A percentile compares a stretch with the other conserved stretches of the same genome.
These are phyloP conservation scores for Sclerotinia borealis DNA, from an alignment of 2,329 filamentous ascomycete genomes.

Conservation along the genomic window DNA sequence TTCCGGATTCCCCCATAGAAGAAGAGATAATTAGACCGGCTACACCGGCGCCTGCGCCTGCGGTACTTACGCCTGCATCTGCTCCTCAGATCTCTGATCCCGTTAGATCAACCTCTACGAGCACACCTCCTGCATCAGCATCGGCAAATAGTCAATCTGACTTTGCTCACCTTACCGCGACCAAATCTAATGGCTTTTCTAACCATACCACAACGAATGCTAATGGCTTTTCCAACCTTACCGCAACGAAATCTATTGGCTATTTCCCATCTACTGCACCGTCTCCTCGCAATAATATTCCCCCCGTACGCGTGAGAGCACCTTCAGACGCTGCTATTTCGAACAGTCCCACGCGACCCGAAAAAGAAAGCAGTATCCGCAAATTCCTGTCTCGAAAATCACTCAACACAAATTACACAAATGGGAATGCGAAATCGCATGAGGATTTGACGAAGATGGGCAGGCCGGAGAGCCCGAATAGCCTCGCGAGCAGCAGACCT, in stretches of 20 bases:
- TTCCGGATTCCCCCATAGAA: slow-evolving; percentile 31
- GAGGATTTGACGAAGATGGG: slow-evolving; percentile 26
- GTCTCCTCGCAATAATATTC: not conserved
- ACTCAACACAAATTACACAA: slow-evolving; percentile 31
- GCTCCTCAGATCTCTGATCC: not conserved
- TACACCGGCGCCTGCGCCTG: slow-evolving; percentile 13
- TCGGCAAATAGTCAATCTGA: slow-evolving; percentile 4
- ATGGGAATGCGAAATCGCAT: slow-evolving; percentile 25
- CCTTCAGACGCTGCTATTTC: slow-evolving; percentile 20
- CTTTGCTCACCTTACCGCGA: not conserved
- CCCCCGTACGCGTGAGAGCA: not conserved
- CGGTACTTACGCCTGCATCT: not conserved
- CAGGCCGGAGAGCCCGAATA: slow-evolving; percentile 29
- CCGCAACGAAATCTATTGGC: not conserved
- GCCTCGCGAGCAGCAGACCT: slow-evolving; percentile 22
- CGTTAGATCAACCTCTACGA: not conserved
- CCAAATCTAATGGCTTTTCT: not conserved
- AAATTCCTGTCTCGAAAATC: slow-evolving; percentile 34
- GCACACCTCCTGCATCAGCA: not conserved
- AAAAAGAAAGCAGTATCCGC: slow-evolving; percentile 34
- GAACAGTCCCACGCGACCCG: slow-evolving; percentile 13
- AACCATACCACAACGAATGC: not conserved
- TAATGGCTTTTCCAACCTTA: not conserved
- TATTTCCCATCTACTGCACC: not conserved
- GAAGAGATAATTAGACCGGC: slow-evolving; percentile 18